Base-by-base conservation (phyloP, 1,139 yeast genomes). In the Blastobotrys buckinghamii region DNA sequence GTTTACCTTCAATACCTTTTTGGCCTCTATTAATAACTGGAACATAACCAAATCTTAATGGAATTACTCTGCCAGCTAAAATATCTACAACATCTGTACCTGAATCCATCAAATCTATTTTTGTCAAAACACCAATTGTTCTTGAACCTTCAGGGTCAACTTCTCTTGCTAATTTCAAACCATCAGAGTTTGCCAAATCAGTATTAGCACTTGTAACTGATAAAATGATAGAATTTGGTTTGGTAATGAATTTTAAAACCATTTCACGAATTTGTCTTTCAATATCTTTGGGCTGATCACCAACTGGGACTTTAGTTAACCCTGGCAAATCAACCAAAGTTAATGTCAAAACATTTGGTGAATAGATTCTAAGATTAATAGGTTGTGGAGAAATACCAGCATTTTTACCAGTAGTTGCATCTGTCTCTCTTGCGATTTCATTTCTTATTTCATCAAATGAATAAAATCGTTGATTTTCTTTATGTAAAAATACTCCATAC, bases 311-410 rank as follows among this genome's bases (percentile, higher is more conserved):
- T 69, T 92, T 92, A 29, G 99, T 92, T 63, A 94, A 77, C 55
- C 99, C 99, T n/a, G 99, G 99, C 62, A 92, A 77, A 74, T 92
- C 99, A 41, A 92, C 98, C 63, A 92, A 78, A 2, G 99, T 94
- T 68, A 92, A 78, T n/a, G 98, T 92, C 62, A 92, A 77, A 47
- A 92, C 98, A 65, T 90, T 92, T 15, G 99, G 98, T 29, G 97
- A 90, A 69, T 84, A 90, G 56, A 92, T 89, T 69, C 97, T 80
- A 66, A 92, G 76, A 69, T 92, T 92, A 66, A 92, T 92, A 49
- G 98, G 98, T 19, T 81, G 81, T 1, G 97, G 77, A 1, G 96
- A 87, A 54, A 92, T 92, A 47, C 98, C 98, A 49, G 85, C 81
- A 66, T 89, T 88, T 56, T 80, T 82, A 55, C 98, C 98, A 8